phyloP scores from a whole-genome alignment of 805 yeast species.

The Candida vartiovaarae region DNA sequence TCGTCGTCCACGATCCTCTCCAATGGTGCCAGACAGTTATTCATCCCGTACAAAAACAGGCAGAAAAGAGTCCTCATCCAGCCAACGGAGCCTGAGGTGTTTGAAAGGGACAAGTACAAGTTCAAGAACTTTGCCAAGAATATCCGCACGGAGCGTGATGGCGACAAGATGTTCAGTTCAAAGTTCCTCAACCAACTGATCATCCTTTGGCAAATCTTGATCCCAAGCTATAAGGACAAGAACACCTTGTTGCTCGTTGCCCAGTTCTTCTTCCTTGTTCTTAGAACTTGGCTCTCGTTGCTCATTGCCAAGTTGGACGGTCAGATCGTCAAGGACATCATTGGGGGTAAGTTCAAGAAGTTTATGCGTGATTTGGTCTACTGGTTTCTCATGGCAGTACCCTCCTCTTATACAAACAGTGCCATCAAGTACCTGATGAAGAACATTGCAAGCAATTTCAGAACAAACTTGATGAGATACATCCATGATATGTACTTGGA shows the following conservation, averaged over 20 bases:
- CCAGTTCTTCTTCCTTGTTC: constrained; percentile 66
- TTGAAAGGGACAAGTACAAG: constrained; percentile 22
- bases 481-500: constrained; percentile 88
- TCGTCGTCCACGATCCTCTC: constrained; percentile 23
- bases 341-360: constrained; percentile 69
- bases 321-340: constrained; percentile 82
- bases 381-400: constrained; percentile 88
- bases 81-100: constrained; percentile 24
- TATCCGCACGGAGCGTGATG: constrained; percentile 16
- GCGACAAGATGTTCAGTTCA: constrained; percentile 38
- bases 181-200: constrained; percentile 64
- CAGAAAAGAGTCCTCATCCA: constrained; percentile 22
- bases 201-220: constrained; percentile 72
- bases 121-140: constrained; percentile 23
- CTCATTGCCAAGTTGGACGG: constrained; percentile 88
- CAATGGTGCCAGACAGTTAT: constrained; percentile 25
- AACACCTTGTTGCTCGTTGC: constrained; percentile 59
- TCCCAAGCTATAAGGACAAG: constrained; percentile 66
- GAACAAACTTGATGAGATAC: constrained; percentile 77
- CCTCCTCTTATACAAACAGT: constrained; percentile 88
- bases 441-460: constrained; percentile 71
- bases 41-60: constrained; percentile 23
- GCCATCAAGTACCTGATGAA: constrained; percentile 78
- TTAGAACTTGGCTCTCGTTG: constrained; percentile 83
- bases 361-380: constrained; percentile 71